Evolutionary conservation across 192 early-diverging fungal species (phyloP).

Genomic region (Podila verticillata): DNA sequence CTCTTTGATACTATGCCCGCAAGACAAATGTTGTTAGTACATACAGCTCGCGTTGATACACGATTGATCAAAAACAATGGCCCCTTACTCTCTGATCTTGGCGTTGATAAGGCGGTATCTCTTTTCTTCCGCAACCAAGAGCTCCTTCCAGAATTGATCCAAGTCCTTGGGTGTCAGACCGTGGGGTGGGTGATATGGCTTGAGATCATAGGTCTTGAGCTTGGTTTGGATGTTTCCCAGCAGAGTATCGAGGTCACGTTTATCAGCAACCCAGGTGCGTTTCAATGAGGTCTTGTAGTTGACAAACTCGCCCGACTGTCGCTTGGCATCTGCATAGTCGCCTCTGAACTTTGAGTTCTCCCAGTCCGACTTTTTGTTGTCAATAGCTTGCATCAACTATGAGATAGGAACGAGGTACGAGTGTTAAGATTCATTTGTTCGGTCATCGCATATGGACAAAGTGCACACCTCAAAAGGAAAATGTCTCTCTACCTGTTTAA

Average conservation of each 20-base stretch:
- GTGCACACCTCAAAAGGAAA: background rate
- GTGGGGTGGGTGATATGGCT: conserved; percentile 82
- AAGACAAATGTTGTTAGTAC: background rate
- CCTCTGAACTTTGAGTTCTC: conserved; percentile 65
- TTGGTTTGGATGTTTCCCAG: conserved; percentile 98
- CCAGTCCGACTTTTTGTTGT: conserved; percentile 75
- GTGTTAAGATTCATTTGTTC: background rate
- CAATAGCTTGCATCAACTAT: conserved; percentile 76
- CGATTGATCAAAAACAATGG: background rate
- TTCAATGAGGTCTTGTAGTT: conserved; percentile 86
- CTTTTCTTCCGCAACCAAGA: conserved; percentile 77
- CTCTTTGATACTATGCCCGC: conserved; percentile 76
- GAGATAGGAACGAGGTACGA: conserved; percentile 2
- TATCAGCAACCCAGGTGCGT: conserved; percentile 90
- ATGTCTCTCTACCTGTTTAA: conserved; percentile 55
- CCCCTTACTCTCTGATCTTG: conserved; percentile 80
- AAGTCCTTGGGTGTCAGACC: conserved; percentile 79
- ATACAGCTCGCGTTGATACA: background rate
- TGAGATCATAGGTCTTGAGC: conserved; percentile 92
- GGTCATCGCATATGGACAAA: too few relatives aligned
- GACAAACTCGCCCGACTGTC: conserved; percentile 77
- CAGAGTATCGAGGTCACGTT: conserved; percentile 89
- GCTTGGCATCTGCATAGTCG: conserved; percentile 81
- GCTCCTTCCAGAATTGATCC: conserved; percentile 79
- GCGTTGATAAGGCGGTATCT: conserved; percentile 86